Evolutionary conservation across 306 rosid species (phyloP), one percentile per base, ranked within the genome.

Genomic region (Fragaria iinumae): DNA sequence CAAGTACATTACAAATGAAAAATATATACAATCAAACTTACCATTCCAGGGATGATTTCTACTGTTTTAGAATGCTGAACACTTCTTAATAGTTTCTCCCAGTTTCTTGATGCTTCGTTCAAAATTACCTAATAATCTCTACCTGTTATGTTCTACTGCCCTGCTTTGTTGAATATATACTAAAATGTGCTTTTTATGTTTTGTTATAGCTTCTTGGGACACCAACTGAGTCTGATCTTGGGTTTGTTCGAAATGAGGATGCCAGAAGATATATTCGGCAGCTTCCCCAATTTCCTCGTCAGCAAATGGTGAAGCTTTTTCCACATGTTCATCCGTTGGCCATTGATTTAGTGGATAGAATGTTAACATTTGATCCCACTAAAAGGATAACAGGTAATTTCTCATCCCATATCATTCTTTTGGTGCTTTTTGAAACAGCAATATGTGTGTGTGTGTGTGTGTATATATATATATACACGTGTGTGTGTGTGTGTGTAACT

Each of bases 191-290:
- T 57, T 23, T 29, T 80, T 69, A n/a, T 80, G 63, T 41, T 76
- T 62, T 43, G 27, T 75, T 56, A 21, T 74, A 95, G 99, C 97
- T 95, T 86, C 97, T 95, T 29, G 99, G 99, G 77, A 92, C 97
- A 79, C 99, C 99, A 83, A 88, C 90, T 32, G 99, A 95, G 23
- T 91, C 99, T 20, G 99, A 95, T 80, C 84, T 90, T 27, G 97
- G 97, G 80, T 89, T 90, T 43, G 81, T 89, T 73, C 88, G 83
- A 73, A 92, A 80, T 78, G 99, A 94, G 78, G 98, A 92, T 48
- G 96, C 90, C 0, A 90, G 84, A 84, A 89, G 97, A 85, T 95
- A 95, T 72, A 87, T 95, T 59, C 84, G 89, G 65, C 99, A 95
- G 76, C 93, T 92, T 60, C 85, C 97, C 63, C 90, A 29, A 64